Evolutionary conservation across 352 stramenopile genomes (phyloP).

Genomic region (Globisporangium echinulatum): DNA sequence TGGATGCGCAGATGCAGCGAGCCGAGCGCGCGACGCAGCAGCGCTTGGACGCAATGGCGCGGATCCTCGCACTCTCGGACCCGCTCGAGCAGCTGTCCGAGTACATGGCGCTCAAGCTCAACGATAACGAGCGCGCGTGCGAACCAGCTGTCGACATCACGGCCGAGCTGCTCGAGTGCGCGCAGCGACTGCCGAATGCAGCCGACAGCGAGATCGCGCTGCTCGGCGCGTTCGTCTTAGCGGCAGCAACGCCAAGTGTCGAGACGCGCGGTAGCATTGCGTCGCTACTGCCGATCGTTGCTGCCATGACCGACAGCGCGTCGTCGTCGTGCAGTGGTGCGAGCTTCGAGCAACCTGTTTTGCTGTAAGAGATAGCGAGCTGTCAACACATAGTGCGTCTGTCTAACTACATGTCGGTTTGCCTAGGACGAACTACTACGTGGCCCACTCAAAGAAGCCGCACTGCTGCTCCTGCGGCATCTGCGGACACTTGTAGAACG

Average conservation of each 20-base stretch:
- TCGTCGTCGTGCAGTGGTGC: constrained; percentile 7
- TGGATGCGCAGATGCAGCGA: constrained; percentile 39
- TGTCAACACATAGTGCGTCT: background rate
- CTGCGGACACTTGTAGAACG: constrained; percentile 91
- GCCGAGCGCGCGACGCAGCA: constrained; percentile 26
- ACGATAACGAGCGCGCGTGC: constrained; percentile 19
- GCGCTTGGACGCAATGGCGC: constrained; percentile 46
- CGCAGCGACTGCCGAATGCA: constrained; percentile 28
- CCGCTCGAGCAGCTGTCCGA: constrained; percentile 53
- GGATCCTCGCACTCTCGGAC: constrained; percentile 45
- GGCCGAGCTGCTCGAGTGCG: constrained; percentile 45
- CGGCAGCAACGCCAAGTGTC: constrained; percentile 22
- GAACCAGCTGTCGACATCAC: constrained; percentile 21
- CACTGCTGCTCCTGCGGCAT: constrained; percentile 72
- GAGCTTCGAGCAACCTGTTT: constrained; percentile 16
- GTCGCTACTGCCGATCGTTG: constrained; percentile 48
- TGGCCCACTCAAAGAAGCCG: constrained; percentile 91
- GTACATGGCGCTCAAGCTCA: constrained; percentile 49
- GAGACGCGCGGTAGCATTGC: constrained; percentile 20
- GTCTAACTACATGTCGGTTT: no score
- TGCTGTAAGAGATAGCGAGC: background rate
- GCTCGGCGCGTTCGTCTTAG: constrained; percentile 60
- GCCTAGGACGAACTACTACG: constrained; percentile 11
- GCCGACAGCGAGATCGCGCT: constrained; percentile 53
- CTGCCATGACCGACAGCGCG: constrained; percentile 44